These are phyloP conservation scores for Tolypocladium guangdongense DNA, from an alignment of 2,329 filamentous ascomycete genomes.

Conservation along the genomic window DNA sequence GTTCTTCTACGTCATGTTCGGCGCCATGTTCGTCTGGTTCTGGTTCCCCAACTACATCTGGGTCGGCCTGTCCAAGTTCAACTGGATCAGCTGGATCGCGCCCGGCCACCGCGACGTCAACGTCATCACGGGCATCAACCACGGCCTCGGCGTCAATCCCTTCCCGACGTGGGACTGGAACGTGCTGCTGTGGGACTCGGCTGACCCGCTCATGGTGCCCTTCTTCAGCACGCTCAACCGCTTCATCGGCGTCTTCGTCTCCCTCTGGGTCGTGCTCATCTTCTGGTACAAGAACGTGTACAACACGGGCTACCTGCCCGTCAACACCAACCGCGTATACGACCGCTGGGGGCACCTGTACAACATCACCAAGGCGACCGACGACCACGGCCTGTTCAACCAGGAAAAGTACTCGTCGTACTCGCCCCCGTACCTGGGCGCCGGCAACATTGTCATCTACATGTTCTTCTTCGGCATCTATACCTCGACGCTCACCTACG, in stretches of 20 bases:
- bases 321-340: conserved; percentile 40
- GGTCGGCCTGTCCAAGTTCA: conserved; percentile 39
- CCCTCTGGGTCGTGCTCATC: conserved; percentile 41
- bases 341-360: conserved; percentile 37
- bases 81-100: conserved; percentile 46
- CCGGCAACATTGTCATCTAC: conserved; percentile 40
- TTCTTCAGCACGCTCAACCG: conserved; percentile 53
- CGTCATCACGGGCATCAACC: conserved; percentile 31
- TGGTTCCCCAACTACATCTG: conserved; percentile 48
- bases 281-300: conserved; percentile 50
- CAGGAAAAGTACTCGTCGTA: conserved; percentile 34
- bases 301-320: conserved; percentile 42
- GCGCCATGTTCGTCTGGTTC: conserved; percentile 45
- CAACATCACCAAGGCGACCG: conserved; percentile 31
- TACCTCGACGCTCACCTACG: conserved; percentile 38
- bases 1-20: conserved; percentile 40
- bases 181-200: conserved; percentile 29
- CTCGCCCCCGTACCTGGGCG: conserved; percentile 39
- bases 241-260: conserved; percentile 44
- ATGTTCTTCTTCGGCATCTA: conserved; percentile 46
- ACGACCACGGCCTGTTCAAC: conserved; percentile 33
- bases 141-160: conserved; percentile 34
- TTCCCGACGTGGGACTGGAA: conserved; percentile 39
- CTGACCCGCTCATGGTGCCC: conserved; percentile 36
- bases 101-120: conserved; percentile 32